Evolutionary conservation across 176 grass and related monocot species (phyloP), one percentile per base, ranked within the genome.

Genomic region (Hordeum marinum): DNA sequence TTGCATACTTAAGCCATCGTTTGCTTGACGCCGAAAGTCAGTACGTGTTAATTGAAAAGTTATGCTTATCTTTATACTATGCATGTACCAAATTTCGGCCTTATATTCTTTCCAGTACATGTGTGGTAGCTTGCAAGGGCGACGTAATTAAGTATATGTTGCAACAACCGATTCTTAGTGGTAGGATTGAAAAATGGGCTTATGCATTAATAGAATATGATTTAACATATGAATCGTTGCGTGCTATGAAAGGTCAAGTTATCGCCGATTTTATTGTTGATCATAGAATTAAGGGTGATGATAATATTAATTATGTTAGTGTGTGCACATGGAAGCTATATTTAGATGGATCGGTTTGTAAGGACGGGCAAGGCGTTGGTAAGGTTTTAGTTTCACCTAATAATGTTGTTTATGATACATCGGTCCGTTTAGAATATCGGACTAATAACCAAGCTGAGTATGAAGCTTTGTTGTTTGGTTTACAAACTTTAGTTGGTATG

Each of bases 341-440:
- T 46, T 80, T 50, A 35, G 78, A 80, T 67, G 78, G 34, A 50
- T 78, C 55, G 31, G 75, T 61, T 25, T 78, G 54, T 61, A 21
- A 21, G 4, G 17, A 78, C 0, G 75, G 78, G 1, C 41, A 80
- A 52, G 25, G 62, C 2, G 0, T 64, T 4, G 78, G 78, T 4
- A 67, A 67, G 6, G 15, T 80, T 45, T 80, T 80, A 7, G 2
- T 80, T 43, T 80, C 77, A 18, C 77, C 77, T 21, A 80, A 65
- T 0, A 65, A 46, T 43, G 14, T 63, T 20, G 2, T 3, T 29
- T 79, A 63, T 43, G 58, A 79, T 11, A 63, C 58, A 43, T 80
- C 37, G 31, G 77, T 79, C 41, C 37, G 26, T 3, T 32, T 80
- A 21, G 62, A 50, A 15, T 66, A 66, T 50, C 0, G 62, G 3